Conservation (phyloP, 352 stramenopile genomes). For the Phytophthora quininea region DNA sequence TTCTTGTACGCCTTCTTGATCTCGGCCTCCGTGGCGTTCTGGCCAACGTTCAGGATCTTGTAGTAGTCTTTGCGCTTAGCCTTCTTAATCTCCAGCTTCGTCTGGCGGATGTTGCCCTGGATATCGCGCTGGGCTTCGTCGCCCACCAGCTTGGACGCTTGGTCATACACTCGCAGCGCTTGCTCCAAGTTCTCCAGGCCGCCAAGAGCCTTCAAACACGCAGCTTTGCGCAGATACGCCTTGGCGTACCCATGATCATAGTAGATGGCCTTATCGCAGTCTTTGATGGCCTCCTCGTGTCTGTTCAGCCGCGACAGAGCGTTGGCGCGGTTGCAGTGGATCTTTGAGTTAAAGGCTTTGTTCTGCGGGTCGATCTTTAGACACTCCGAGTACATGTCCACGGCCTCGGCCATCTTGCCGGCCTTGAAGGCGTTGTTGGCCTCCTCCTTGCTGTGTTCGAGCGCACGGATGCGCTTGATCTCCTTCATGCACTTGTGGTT, state of each 20-base stretch:
- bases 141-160: conserved; percentile 86
- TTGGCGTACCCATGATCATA: conserved; percentile 93
- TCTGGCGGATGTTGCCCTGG: conserved; percentile 84
- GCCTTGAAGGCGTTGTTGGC: conserved; percentile 91
- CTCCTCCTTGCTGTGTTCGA: conserved; percentile 90
- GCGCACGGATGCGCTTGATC: conserved; percentile 86
- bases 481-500: conserved; percentile 88
- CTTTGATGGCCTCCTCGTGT: conserved; percentile 88
- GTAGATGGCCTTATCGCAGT: conserved; percentile 90
- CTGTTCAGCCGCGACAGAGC: conserved; percentile 81
- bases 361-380: conserved; percentile 89
- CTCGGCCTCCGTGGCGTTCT: conserved; percentile 87
- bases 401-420: conserved; percentile 78
- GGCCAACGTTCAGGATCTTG: conserved; percentile 87
- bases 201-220: conserved; percentile 76
- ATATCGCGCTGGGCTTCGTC: conserved; percentile 85
- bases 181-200: conserved; percentile 91
- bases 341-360: conserved; percentile 93
- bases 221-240: conserved; percentile 83
- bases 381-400: conserved; percentile 89
- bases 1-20: conserved; percentile 99
- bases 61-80: conserved; percentile 98
- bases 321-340: conserved; percentile 93
- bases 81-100: conserved; percentile 93
- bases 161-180: conserved; percentile 91